Conservation (phyloP, 192 early-diverging fungal genomes). For the Linnemannia hyalina region DNA sequence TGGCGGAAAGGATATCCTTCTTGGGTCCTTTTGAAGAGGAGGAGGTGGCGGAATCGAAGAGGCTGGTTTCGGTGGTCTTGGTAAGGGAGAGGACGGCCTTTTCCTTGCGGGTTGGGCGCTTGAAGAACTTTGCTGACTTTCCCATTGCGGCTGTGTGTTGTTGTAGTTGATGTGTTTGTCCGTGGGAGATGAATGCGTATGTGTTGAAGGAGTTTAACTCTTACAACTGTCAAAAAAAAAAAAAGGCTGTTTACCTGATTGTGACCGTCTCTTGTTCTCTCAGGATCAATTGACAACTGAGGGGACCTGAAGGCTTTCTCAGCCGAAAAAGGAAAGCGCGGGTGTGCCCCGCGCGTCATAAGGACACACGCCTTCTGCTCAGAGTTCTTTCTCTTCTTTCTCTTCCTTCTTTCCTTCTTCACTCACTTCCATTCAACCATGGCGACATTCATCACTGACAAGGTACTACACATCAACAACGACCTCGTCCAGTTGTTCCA, state of each 20-base stretch:
- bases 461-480: conserved; percentile 39
- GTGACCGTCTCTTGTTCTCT: background rate
- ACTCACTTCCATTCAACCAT: conserved; percentile 6
- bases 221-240: background rate
- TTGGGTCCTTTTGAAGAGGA: background rate
- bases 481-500: conserved; percentile 53
- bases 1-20: conserved; percentile 48
- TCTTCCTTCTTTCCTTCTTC: background rate
- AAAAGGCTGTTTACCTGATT: background rate
- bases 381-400: background rate
- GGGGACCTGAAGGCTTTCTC: background rate
- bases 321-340: background rate
- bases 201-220: background rate
- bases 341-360: background rate
- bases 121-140: conserved; percentile 78
- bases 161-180: conserved; percentile 12
- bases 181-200: background rate
- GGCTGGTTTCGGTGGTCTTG: conserved; percentile 48
- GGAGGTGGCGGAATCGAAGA: conserved; percentile 38
- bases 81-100: conserved; percentile 63
- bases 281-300: too few relatives aligned
- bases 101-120: conserved; percentile 74
- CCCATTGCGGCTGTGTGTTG: conserved; percentile 63
- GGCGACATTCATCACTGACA: conserved; percentile 55
- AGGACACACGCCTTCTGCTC: background rate